These are phyloP conservation scores for Kentomonas sorsogonicus DNA, from an alignment of 208 protist genomes.

Conservation along the genomic window DNA sequence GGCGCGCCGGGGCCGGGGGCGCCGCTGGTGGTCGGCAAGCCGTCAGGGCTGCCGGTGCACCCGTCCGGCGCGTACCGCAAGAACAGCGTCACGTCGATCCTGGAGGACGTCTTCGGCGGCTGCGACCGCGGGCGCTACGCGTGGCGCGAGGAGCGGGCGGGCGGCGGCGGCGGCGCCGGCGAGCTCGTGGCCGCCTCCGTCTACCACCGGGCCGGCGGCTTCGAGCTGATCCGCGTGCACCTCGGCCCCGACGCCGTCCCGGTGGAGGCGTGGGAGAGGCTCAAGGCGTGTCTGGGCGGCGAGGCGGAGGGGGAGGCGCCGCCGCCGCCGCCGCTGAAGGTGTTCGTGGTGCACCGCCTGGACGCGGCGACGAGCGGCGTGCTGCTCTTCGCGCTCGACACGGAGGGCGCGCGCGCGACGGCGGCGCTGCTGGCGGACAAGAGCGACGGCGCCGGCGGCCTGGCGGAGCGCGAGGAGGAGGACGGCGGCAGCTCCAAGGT, in stretches of 20 bases:
- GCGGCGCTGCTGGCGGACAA: conserved; percentile 47
- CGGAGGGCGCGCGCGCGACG: conserved; percentile 29
- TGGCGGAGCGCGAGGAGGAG: not conserved
- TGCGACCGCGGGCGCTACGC: conserved; percentile 37
- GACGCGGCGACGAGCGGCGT: conserved; percentile 85
- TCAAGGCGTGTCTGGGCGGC: conserved; percentile 3
- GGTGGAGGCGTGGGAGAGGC: not conserved
- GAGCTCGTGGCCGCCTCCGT: conserved; percentile 6
- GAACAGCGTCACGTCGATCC: conserved; percentile 88
- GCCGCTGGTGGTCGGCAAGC: conserved; percentile 58
- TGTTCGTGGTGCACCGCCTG: conserved; percentile 77
- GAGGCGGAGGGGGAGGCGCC: not conserved
- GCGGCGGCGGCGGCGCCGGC: conserved; percentile 7
- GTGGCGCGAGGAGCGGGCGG: not conserved
- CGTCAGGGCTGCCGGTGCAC: conserved; percentile 77
- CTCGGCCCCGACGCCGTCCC: conserved; percentile 6
- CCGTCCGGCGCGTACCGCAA: conserved; percentile 89
- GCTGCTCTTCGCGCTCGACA: conserved; percentile 67
- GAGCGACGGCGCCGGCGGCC: not conserved
- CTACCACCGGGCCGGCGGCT: conserved; percentile 26
- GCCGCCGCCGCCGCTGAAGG: conserved; percentile 17
- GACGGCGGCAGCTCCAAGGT: conserved; percentile 26
- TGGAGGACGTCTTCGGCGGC: conserved; percentile 82
- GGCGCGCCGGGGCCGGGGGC: conserved; percentile 16
- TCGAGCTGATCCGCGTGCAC: conserved; percentile 70